Conservation (phyloP, 192 early-diverging fungal genomes). For the Coemansia sp. region DNA sequence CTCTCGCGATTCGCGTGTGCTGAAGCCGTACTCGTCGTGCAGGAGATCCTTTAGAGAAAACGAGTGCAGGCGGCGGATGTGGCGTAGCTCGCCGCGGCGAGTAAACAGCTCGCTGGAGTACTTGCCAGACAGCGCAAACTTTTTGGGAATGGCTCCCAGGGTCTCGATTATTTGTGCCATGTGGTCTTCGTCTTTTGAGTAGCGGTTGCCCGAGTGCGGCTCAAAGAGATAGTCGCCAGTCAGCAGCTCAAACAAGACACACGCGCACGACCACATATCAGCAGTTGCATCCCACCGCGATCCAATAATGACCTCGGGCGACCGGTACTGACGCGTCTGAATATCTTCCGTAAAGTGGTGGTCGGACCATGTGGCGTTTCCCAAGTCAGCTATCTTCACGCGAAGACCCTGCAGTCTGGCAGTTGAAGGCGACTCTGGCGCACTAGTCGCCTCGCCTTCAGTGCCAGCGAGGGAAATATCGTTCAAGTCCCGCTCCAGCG, state of each 20-base stretch:
- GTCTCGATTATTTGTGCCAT: constrained; percentile 96
- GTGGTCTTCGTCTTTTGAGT: constrained; percentile 95
- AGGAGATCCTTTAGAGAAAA: constrained; percentile 84
- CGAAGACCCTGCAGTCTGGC: constrained; percentile 46
- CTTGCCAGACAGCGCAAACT: constrained; percentile 78
- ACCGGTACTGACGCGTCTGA: constrained; percentile 96
- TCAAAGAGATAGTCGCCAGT: constrained; percentile 96
- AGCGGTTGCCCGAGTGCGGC: constrained; percentile 78
- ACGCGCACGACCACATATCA: constrained; percentile 94
- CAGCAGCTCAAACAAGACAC: constrained; percentile 91
- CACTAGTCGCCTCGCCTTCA: constrained; percentile 10
- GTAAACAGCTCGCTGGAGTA: constrained; percentile 87
- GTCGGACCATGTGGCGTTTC: constrained; percentile 95
- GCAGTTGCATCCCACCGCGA: constrained; percentile 79
- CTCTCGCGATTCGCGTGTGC: constrained; percentile 64
- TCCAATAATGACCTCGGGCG: constrained; percentile 93
- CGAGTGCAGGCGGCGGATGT: constrained; percentile 82
- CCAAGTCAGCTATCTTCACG: constrained; percentile 95
- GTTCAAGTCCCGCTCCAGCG: constrained; percentile 64
- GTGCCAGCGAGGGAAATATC: constrained; percentile 63
- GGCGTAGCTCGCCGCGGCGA: constrained; percentile 80
- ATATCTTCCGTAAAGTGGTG: constrained; percentile 96
- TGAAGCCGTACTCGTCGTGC: constrained; percentile 84
- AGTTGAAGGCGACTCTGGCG: constrained; percentile 10
- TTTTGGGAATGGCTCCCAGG: constrained; percentile 79